Conservation (phyloP, 768 basidiomycete species). For the Cantharellus cinnabarinus region DNA sequence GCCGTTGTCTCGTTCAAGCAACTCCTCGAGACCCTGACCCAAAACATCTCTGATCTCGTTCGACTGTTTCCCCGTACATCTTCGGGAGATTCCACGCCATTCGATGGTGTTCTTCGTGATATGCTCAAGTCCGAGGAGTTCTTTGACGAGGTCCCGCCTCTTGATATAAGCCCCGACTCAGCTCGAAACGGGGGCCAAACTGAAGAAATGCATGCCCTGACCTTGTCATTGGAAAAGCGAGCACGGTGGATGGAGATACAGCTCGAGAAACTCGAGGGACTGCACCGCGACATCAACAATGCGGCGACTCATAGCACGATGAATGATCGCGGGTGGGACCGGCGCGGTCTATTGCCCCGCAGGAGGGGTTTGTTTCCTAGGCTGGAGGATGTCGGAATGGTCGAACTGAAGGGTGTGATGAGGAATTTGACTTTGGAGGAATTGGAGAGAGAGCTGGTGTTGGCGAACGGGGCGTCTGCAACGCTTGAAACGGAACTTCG, state of each 20-base stretch:
- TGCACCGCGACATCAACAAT: slow-evolving; percentile 78
- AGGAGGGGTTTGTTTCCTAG: slow-evolving; percentile 2
- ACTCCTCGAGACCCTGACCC: slow-evolving; percentile 68
- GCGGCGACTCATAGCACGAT: slow-evolving; percentile 69
- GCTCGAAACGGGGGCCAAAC: slow-evolving; percentile 27
- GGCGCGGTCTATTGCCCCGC: slow-evolving; percentile 18
- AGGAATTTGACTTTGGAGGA: slow-evolving; percentile 46
- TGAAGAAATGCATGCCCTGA: slow-evolving; percentile 70
- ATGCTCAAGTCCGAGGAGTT: slow-evolving; percentile 82
- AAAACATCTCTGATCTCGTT: slow-evolving; percentile 72
- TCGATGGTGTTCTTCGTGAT: slow-evolving; percentile 66
- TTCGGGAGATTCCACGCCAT: slow-evolving; percentile 80
- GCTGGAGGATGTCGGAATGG: slow-evolving; percentile 29
- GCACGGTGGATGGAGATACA: slow-evolving; percentile 89
- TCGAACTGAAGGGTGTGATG: slow-evolving; percentile 20
- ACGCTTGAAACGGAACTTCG: too few relatives aligned
- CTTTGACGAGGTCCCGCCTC: slow-evolving; percentile 24
- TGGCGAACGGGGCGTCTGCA: too few relatives aligned
- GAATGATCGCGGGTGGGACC: slow-evolving; percentile 74
- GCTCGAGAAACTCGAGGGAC: slow-evolving; percentile 67
- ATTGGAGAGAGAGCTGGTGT: slow-evolving; percentile 34
- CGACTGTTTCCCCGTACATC: slow-evolving; percentile 72
- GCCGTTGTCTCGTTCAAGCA: slow-evolving; percentile 82
- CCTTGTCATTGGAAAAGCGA: slow-evolving; percentile 67
- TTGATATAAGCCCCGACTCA: slow-evolving; percentile 20